These are phyloP conservation scores for Paramyrothecium roridum DNA, from an alignment of 2,329 filamentous ascomycete genomes.

Conservation along the genomic window DNA sequence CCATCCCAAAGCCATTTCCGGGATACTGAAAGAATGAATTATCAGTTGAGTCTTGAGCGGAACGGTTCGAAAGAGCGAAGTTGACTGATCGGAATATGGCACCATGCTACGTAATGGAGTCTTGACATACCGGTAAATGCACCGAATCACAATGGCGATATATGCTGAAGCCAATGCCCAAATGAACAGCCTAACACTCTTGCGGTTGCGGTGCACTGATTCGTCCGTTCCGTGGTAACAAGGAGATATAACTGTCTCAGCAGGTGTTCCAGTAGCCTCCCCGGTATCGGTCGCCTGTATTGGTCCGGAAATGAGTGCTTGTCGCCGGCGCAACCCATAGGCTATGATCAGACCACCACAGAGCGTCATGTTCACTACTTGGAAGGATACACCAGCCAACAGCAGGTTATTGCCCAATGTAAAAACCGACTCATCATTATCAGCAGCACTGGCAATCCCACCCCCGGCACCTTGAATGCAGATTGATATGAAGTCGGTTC, in stretches of 20 bases:
- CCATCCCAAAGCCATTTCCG: conserved; percentile 6
- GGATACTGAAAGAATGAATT: conserved; percentile 10
- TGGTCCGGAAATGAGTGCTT: no score
- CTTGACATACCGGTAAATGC: conserved; percentile 10
- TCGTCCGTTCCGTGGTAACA: no score
- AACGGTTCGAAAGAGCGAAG: no score
- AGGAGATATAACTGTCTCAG: no score
- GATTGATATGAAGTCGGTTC: conserved; percentile 41
- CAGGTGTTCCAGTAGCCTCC: no score
- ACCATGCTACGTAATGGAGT: accelerated
- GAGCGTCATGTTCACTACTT: conserved; percentile 20
- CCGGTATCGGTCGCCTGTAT: no score
- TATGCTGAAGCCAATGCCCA: conserved; percentile 11
- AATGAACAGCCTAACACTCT: conserved; percentile 7
- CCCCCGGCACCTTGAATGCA: conserved; percentile 17
- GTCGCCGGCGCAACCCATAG: no score
- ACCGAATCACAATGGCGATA: conserved; percentile 12
- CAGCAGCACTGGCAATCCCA: conserved; percentile 8
- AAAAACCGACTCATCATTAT: conserved; percentile 6
- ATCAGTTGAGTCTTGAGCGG: no score
- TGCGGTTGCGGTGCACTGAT: no score
- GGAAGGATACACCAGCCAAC: conserved; percentile 19
- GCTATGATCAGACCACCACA: conserved; percentile 13
- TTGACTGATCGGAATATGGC: no score
- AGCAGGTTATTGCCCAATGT: conserved; percentile 15